phyloP scores from a whole-genome alignment of 768 basidiomycete genomes.

The Mycena vitilis region DNA sequence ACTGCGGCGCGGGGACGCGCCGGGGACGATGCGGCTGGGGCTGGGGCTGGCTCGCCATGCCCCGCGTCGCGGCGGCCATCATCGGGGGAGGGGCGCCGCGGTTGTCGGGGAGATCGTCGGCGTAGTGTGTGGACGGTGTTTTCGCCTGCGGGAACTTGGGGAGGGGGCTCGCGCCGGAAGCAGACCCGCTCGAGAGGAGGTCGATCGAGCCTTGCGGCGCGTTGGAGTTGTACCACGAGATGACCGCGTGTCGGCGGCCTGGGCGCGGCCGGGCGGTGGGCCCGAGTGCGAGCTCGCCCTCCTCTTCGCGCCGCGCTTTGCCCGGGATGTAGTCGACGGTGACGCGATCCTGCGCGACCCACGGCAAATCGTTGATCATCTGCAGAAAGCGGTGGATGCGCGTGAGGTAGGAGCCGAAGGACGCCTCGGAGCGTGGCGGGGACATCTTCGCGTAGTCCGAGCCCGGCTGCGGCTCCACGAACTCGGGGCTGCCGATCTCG shows the following conservation, averaged over 20 bases:
- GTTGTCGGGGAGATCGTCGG: not conserved
- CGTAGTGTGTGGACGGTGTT: not conserved
- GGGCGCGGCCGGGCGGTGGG: conserved; percentile 11
- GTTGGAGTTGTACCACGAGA: conserved; percentile 43
- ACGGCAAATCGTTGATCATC: conserved; percentile 55
- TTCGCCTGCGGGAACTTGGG: conserved; percentile 23
- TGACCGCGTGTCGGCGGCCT: conserved; percentile 36
- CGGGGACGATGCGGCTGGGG: conserved; percentile 8
- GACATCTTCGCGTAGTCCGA: conserved; percentile 63
- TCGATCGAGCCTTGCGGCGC: conserved; percentile 25
- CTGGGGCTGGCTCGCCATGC: conserved; percentile 10
- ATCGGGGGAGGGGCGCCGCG: conserved; percentile 5
- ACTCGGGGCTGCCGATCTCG: conserved; percentile 48
- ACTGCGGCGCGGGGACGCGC: conserved; percentile 28
- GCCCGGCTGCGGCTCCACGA: conserved; percentile 54
- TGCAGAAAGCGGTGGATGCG: conserved; percentile 50
- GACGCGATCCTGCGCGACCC: conserved; percentile 55
- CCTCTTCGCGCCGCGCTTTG: conserved; percentile 21
- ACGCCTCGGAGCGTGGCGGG: conserved; percentile 49
- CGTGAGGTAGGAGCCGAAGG: conserved; percentile 46
- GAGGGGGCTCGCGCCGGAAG: conserved; percentile 5
- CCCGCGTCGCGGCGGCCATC: conserved; percentile 6
- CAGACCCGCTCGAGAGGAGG: conserved; percentile 12
- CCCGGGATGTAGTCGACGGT: conserved; percentile 59
- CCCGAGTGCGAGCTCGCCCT: not conserved